Base-by-base conservation (phyloP, 495 filamentous ascomycete species). In the Apodospora peruviana region DNA sequence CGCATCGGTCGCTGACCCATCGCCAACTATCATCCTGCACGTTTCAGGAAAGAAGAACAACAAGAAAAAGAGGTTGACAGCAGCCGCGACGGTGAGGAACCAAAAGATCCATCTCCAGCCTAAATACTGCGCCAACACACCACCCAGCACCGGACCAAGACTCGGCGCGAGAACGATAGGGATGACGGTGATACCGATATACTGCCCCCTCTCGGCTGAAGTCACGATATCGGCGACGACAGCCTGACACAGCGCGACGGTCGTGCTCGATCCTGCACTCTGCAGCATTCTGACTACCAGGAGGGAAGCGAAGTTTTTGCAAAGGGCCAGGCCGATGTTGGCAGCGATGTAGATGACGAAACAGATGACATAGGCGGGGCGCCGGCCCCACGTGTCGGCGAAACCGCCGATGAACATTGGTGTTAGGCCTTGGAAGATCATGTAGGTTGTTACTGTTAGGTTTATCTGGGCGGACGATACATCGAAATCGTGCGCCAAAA, bases 101-200 rank as follows among this genome's bases (percentile, higher is more conserved):
- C 80, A 86, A 59, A 88, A 90, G 24, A 85, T 82, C 39, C 68
- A 69, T 21, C 82, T 67, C 85, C 84, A 88, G 2, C 82, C 82
- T 1, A 84, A 64, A 35, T 70, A 82, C 34, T 84, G 68, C 8
- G 70, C 66, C 12, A 88, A 57, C 1, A 81, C 52, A 1, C 83
- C 84, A 11, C 84, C 83, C 5, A 88, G 32, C 4, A 62, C 56
- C 4, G 59, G 59, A 0, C 59, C 59, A 1, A 62, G 14, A 34
- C 56, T 59, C 11, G 59, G 56, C 1, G 46, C 57, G 1, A 75
- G 52, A 7, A 68, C 62, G 1, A 59, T 53, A 0, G 67, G 69
- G 1, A 72, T 51, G 0, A 59, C 64, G 17, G 67, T 69, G 41
- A 65, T 62, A n/a, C 61, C 69, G 32, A 68, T 59, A 50, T 69